Base-by-base conservation (phyloP, 371 early-diverging fungal genomes). In the Sanchytrium tribonematis region DNA sequence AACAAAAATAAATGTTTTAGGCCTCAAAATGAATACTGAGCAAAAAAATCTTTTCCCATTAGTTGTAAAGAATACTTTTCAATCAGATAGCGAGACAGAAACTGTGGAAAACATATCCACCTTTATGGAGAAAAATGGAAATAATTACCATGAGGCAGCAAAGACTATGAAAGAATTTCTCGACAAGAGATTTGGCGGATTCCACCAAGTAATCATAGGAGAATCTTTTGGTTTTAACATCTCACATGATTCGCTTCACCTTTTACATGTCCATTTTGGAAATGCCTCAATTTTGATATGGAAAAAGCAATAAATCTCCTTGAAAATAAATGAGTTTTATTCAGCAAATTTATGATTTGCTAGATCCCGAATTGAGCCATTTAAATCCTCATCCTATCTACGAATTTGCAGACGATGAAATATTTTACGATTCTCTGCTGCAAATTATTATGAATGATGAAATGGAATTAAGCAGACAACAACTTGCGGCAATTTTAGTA, bases 211-310 rank as follows among this genome's bases (percentile, higher is more conserved):
- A 1, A 77, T 82, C 17, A 77, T 82, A 0, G 82, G 82, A 28
- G 82, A 82, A 74, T 80, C 80, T 1, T 82, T 78, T 69, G 80
- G 78, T 16, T 81, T 78, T 71, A 80, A 81, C 69, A 75, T 81
- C 65, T 79, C 80, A n/a, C 80, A 81, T 71, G 82, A 81, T 69
- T 72, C 78, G 72, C 65, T 71, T 29, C 79, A 78, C 69, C 70
- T 79, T 65, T 74, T 81, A 69, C 79, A 76, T 73, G 78, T 81
- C 78, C 80, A 78, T 67, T 80, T 80, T 74, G 78, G 79, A 30
- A 74, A 74, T 30, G 29, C 73, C 30, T 76, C 72, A 17, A 48
- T 69, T 1, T 66, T 73, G 31, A 1, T 73, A 16, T 73, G 72
- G 72, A 73, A 73, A 48, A 71, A 71, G 12, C 30, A 28, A 28